A percentile compares a stretch with the other conserved stretches of the same genome.
These are phyloP conservation scores for Termitomyces sp. DNA, from an alignment of 768 basidiomycete species.

Conservation along the genomic window DNA sequence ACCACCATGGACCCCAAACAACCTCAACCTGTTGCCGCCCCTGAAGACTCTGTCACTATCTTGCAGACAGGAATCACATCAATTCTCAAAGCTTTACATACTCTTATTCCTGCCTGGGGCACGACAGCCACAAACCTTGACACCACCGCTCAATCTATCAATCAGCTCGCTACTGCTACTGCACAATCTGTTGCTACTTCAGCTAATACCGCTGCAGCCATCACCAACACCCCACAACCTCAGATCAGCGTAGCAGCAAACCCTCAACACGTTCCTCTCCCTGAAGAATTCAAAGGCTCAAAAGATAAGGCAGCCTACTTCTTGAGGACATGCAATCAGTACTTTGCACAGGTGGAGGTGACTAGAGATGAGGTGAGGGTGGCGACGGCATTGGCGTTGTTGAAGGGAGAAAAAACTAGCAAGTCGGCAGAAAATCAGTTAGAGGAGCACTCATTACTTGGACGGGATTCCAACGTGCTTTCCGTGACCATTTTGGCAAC, in stretches of 20 bases:
- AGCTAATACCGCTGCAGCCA: not conserved
- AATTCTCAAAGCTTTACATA: not conserved
- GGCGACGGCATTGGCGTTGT: not conserved
- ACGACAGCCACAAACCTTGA: not conserved
- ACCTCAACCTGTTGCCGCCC: too few relatives aligned
- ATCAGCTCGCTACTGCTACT: not conserved
- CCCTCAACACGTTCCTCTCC: not conserved
- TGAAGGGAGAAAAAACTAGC: not conserved
- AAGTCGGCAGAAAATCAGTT: not conserved
- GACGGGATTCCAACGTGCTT: not conserved
- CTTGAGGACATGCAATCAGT: not conserved
- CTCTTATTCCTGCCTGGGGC: not conserved
- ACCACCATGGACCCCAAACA: too few relatives aligned
- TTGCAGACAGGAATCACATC: not conserved
- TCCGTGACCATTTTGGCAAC: not conserved
- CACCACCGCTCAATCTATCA: not conserved
- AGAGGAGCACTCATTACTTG: not conserved
- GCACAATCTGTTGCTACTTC: not conserved
- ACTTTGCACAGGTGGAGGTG: not conserved
- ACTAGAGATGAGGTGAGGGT: conserved; percentile 28
- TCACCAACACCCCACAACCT: too few relatives aligned
- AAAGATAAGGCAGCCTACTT: conserved; percentile 4
- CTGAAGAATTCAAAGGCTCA: not conserved
- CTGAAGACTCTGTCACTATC: not conserved
- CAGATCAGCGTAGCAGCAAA: not conserved